Evolutionary conservation across 2,329 filamentous ascomycete genomes (phyloP), one percentile per base, ranked within the genome.

Genomic region (Trichoderma koningiopsis): DNA sequence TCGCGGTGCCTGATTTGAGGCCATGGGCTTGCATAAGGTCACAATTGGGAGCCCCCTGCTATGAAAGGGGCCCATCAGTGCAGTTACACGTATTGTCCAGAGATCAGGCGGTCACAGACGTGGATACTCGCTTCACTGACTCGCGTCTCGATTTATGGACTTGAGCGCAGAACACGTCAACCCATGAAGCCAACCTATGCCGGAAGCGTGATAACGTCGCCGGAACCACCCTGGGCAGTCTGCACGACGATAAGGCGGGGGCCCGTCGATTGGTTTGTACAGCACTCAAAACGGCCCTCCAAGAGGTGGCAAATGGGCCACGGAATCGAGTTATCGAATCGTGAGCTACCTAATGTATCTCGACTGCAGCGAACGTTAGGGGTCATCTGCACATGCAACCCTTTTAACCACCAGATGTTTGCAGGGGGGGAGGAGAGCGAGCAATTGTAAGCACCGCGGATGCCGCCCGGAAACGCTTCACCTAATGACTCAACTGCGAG

Each of bases 381-480:
- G 64, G 55, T 67, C 64, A 58, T 67, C 53, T 66, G 63, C 63
- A 66, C 53, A 67, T 67, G 64, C 64, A 67, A 67, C 64, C 64
- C 35, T 67, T 67, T 67, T 58, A 67, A 67, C 53, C 64, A 59
- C 52, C 37, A 22, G 40, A 47, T 31, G 64, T 59, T 49, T 67
- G 55, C 40, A 52, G 40, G 49, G 61, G 47, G 47, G 19, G 6
- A 19, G 40, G 1, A 27, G 27, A 43, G 40, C 40, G 40, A 52
- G 61, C 16, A 64, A 56, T 56, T 40, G 61, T 40, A 64, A 56
- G 37, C 64, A 56, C 64, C 64, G 64, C 64, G 64, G 64, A 67
- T 67, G 64, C 55, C 53, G 64, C 53, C 64, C 55, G 64, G 52
- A 67, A 59, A 58, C 64, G 55, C 27, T 56, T 67, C 24, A 33